phyloP scores from a whole-genome alignment of 2,329 filamentous ascomycete species.

The Alternaria incomplexa region DNA sequence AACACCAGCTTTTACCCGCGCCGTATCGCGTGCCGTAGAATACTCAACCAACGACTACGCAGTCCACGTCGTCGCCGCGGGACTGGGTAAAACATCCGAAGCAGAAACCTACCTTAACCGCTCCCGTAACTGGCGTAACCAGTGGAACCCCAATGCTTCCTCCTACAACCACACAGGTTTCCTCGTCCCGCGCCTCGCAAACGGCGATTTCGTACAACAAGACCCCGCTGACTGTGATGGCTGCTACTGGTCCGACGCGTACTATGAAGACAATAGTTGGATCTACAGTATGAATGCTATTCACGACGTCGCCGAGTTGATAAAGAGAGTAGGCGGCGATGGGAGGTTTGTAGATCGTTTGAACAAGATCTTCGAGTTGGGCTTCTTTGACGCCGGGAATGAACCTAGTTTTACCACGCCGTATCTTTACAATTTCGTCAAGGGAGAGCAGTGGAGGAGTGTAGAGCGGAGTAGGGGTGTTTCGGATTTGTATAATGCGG shows the following conservation, averaged over 20 bases:
- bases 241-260: conserved; percentile 70
- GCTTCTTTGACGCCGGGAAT: conserved; percentile 70
- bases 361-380: conserved; percentile 63
- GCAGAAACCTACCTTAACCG: conserved; percentile 66
- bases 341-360: conserved; percentile 63
- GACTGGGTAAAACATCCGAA: conserved; percentile 59
- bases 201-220: conserved; percentile 57
- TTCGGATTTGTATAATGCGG: conserved; percentile 63
- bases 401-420: conserved; percentile 71
- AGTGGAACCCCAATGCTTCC: conserved; percentile 67
- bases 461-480: conserved; percentile 65
- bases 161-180: conserved; percentile 70
- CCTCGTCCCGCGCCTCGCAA: conserved; percentile 64
- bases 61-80: conserved; percentile 68
- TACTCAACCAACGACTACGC: conserved; percentile 74
- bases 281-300: conserved; percentile 73
- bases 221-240: conserved; percentile 63
- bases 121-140: conserved; percentile 73
- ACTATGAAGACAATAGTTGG: conserved; percentile 67
- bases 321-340: conserved; percentile 62
- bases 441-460: conserved; percentile 64
- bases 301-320: conserved; percentile 66
- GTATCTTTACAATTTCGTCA: conserved; percentile 70
- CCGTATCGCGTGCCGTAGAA: conserved; percentile 69
- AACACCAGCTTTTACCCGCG: conserved; percentile 65